Percentiles rank a stretch among this genome's conserved stretches.
Evolutionary conservation across 1,284 basidiomycete species (phyloP).

Genomic region (Porodaedalea pini): DNA sequence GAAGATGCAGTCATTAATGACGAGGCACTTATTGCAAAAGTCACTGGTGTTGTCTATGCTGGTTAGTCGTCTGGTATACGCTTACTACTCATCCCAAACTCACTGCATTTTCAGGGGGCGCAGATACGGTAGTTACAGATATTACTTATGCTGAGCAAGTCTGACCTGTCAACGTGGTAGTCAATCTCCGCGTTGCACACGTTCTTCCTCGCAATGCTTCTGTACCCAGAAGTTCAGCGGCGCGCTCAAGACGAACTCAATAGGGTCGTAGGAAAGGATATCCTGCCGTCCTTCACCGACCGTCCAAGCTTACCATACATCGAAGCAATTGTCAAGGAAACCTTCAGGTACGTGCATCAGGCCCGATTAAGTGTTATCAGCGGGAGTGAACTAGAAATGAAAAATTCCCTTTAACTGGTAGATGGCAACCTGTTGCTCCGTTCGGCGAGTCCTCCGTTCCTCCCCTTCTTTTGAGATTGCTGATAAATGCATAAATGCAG

Average conservation of each 20-base stretch:
- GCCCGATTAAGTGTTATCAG: not conserved
- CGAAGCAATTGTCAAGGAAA: conserved; percentile 21
- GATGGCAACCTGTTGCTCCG: conserved; percentile 3
- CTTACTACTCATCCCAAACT: not conserved
- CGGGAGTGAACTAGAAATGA: no score
- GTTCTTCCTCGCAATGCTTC: conserved; percentile 19
- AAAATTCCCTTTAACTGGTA: not conserved
- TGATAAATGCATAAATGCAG: not conserved
- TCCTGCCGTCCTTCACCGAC: conserved; percentile 23
- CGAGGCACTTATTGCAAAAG: not conserved
- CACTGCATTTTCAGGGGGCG: not conserved
- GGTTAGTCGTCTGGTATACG: not conserved
- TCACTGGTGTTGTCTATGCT: conserved; percentile 2
- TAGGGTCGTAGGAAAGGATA: conserved; percentile 23
- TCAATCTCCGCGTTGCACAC: conserved; percentile 12
- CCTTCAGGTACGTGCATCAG: conserved; percentile 4
- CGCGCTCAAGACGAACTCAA: conserved; percentile 22
- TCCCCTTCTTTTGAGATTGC: not conserved
- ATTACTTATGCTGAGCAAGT: not conserved
- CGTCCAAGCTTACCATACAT: conserved; percentile 24
- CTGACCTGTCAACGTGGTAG: not conserved
- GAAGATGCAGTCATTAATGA: conserved; percentile 1
- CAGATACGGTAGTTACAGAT: not conserved
- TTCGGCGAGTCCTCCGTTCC: conserved; percentile 15
- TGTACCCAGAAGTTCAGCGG: conserved; percentile 17